These are phyloP conservation scores for Boletus rex-veris DNA, from an alignment of 768 basidiomycete species.

Conservation along the genomic window DNA sequence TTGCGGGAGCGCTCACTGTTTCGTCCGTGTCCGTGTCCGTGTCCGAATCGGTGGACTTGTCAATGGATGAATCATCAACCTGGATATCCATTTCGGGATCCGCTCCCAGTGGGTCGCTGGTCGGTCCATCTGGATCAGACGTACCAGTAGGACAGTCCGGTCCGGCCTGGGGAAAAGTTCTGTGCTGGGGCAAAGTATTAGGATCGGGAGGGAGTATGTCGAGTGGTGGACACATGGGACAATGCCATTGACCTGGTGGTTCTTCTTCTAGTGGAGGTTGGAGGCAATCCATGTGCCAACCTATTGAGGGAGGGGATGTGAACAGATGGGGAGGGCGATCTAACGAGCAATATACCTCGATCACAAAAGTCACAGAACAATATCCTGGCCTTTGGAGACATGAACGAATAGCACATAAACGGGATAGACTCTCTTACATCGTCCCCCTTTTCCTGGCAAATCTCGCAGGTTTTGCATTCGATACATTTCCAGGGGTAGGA, in stretches of 20 bases:
- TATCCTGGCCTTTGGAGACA: conserved; percentile 56
- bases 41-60: conserved; percentile 33
- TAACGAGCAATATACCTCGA: conserved; percentile 51
- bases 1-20: conserved; percentile 14
- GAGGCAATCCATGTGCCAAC: conserved; percentile 85
- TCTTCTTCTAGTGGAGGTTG: conserved; percentile 63
- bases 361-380: conserved; percentile 95
- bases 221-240: conserved; percentile 55
- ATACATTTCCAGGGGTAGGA: conserved; percentile 84
- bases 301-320: conserved; percentile 32
- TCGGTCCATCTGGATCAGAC: conserved; percentile 28
- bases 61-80: conserved; percentile 33
- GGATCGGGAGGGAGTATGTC: conserved; percentile 9
- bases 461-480: conserved; percentile 90
- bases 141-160: conserved; percentile 13
- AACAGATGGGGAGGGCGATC: conserved; percentile 2
- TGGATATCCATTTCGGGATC: conserved; percentile 33
- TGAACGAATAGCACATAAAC: conserved; percentile 21
- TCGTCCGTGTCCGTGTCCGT: conserved; percentile 25
- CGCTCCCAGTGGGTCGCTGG: conserved; percentile 24
- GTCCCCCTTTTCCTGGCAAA: conserved; percentile 81
- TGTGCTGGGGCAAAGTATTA: conserved; percentile 24
- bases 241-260: conserved; percentile 78
- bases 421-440: conserved; percentile 58
- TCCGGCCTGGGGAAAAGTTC: conserved; percentile 42